These are phyloP conservation scores for Cocos nucifera DNA, from an alignment of 176 grass and related monocot genomes.

Conservation along the genomic window DNA sequence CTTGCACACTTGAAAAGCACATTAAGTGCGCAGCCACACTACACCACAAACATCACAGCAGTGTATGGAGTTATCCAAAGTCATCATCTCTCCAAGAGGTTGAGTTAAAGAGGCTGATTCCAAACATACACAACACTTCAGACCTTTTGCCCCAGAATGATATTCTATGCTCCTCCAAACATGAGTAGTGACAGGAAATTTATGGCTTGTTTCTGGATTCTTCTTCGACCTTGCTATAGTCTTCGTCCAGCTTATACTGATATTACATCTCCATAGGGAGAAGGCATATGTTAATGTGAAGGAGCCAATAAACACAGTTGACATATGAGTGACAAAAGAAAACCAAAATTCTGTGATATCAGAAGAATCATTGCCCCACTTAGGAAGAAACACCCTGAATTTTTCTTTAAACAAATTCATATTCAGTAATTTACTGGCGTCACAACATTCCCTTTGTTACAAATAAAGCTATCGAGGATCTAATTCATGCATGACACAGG, in stretches of 20 bases:
- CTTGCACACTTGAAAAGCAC: conserved; percentile 12
- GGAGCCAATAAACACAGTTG: conserved; percentile 22
- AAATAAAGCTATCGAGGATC: too few relatives aligned
- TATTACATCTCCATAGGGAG: conserved; percentile 32
- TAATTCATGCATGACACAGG: too few relatives aligned
- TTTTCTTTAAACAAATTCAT: conserved; percentile 30
- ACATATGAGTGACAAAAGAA: conserved; percentile 17
- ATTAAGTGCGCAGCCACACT: conserved; percentile 5
- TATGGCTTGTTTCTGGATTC: not conserved
- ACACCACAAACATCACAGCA: conserved; percentile 19
- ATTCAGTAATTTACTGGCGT: not conserved
- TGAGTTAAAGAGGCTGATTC: not conserved
- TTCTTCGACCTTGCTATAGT: conserved; percentile 13
- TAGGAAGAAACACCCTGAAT: conserved; percentile 10
- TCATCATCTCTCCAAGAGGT: conserved; percentile 15
- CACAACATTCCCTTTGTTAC: too few relatives aligned
- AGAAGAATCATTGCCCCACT: conserved; percentile 16
- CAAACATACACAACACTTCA: conserved; percentile 22
- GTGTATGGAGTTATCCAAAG: conserved; percentile 3
- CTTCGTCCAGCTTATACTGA: conserved; percentile 65
- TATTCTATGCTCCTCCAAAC: conserved; percentile 13
- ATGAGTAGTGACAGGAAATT: not conserved
- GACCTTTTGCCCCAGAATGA: conserved; percentile 7
- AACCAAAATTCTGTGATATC: conserved; percentile 32
- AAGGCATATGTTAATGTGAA: conserved; percentile 38